phyloP scores from a whole-genome alignment of 2,329 filamentous ascomycete species.

The Macrophomina pseudophaseolina region DNA sequence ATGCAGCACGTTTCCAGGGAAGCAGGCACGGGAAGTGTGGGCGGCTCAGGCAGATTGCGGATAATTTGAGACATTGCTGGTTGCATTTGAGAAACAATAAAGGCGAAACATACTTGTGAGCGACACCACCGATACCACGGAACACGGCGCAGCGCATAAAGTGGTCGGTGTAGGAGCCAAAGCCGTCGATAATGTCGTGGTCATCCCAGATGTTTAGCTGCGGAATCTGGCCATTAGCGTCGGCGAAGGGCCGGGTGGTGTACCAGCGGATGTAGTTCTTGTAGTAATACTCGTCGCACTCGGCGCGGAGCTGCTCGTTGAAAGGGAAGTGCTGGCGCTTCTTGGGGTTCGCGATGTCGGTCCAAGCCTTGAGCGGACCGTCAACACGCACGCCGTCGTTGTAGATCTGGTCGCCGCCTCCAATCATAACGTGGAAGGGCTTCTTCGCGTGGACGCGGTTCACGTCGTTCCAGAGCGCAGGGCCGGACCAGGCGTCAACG shows the following conservation, averaged over 20 bases:
- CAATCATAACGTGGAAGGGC: constrained; percentile 75
- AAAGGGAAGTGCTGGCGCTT: constrained; percentile 67
- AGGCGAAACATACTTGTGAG: constrained; percentile 43
- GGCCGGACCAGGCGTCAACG: constrained; percentile 65
- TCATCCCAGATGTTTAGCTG: constrained; percentile 72
- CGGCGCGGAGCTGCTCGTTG: constrained; percentile 65
- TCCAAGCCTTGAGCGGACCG: constrained; percentile 75
- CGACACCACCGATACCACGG: constrained; percentile 66
- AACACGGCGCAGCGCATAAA: constrained; percentile 71
- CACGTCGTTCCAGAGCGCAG: constrained; percentile 69
- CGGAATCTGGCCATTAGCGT: constrained; percentile 65
- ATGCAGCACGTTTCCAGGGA: neutral
- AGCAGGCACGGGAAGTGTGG: neutral
- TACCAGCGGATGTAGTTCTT: constrained; percentile 71
- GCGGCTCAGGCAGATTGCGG: neutral
- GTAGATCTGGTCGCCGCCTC: constrained; percentile 87
- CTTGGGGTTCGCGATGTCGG: constrained; percentile 63
- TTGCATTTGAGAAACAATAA: neutral
- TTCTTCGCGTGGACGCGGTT: constrained; percentile 63
- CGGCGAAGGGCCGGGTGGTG: constrained; percentile 66
- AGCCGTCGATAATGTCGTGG: constrained; percentile 70
- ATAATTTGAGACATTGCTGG: neutral
- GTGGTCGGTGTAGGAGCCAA: constrained; percentile 69
- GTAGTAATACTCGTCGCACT: constrained; percentile 67
- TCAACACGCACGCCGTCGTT: constrained; percentile 80